These are phyloP conservation scores for Copromyces sp. DNA, from an alignment of 495 filamentous ascomycete species.

Conservation along the genomic window DNA sequence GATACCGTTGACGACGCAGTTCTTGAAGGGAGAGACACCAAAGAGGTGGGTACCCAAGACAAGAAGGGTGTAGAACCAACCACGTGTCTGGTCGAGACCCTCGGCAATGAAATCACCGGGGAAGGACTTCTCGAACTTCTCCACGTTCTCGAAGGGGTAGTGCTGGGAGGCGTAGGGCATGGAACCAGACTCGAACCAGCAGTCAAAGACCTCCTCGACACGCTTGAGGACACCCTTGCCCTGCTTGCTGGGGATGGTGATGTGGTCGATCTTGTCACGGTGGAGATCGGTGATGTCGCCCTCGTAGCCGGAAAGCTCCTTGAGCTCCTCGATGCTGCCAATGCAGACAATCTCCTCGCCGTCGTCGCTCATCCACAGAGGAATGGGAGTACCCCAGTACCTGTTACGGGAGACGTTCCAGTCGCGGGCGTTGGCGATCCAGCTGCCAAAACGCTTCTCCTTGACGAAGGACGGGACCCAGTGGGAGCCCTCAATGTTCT, in stretches of 20 bases:
- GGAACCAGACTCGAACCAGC: constrained; percentile 80
- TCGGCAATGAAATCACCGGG: constrained; percentile 97
- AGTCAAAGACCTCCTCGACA: constrained; percentile 91
- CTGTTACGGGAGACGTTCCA: constrained; percentile 96
- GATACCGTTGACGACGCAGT: constrained; percentile 95
- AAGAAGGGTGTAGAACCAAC: constrained; percentile 94
- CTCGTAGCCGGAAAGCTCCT: constrained; percentile 72
- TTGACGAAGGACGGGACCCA: constrained; percentile 94
- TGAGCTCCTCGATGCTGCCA: constrained; percentile 78
- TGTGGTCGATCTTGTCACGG: constrained; percentile 88
- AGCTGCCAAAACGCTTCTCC: constrained; percentile 69
- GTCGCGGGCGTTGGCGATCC: constrained; percentile 70
- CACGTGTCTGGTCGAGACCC: constrained; percentile 68
- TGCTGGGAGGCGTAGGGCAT: constrained; percentile 95
- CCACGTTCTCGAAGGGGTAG: constrained; percentile 89
- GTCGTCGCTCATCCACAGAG: constrained; percentile 87
- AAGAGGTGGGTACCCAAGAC: constrained; percentile 90
- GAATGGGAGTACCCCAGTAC: constrained; percentile 97
- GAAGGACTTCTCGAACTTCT: constrained; percentile 69
- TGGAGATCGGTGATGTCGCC: constrained; percentile 87
- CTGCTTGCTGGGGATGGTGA: constrained; percentile 88
- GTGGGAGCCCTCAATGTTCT: constrained; percentile 81
- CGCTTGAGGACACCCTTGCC: constrained; percentile 79
- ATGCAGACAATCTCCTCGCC: constrained; percentile 78
- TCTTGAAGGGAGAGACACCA: constrained; percentile 82